These are phyloP conservation scores for Scheffersomyces lignicola DNA, from an alignment of 1,139 yeast species.

Conservation along the genomic window DNA sequence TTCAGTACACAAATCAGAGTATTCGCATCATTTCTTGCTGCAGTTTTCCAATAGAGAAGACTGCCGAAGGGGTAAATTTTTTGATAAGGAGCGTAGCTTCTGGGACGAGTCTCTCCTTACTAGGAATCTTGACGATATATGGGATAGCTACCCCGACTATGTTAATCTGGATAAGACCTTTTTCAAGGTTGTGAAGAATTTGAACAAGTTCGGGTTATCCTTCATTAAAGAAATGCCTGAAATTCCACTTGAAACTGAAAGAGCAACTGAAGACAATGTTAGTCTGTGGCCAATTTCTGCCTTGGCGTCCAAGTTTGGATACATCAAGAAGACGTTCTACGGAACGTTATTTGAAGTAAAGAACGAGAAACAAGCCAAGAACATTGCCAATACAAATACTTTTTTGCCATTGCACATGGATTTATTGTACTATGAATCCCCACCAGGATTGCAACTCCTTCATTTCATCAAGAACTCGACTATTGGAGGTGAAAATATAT, in stretches of 20 bases:
- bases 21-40: constrained; percentile 48
- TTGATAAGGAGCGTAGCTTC: constrained; percentile 33
- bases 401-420: constrained; percentile 82
- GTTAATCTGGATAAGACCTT: constrained; percentile 37
- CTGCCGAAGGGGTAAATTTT: constrained; percentile 32
- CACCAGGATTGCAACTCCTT: constrained; percentile 77
- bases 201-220: constrained; percentile 61
- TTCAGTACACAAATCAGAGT: constrained; percentile 32
- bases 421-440: constrained; percentile 74
- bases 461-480: constrained; percentile 67
- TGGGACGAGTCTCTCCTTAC: constrained; percentile 37
- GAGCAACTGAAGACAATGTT: constrained; percentile 30
- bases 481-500: constrained; percentile 68
- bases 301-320: constrained; percentile 66
- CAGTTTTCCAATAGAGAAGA: constrained; percentile 38
- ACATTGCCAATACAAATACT: constrained; percentile 70
- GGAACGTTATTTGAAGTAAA: constrained; percentile 74
- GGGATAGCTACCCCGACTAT: constrained; percentile 44
- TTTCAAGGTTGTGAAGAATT: constrained; percentile 39
- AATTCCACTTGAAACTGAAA: constrained; percentile 17
- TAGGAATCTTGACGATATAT: constrained; percentile 19
- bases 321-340: constrained; percentile 70
- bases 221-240: constrained; percentile 56
- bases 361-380: constrained; percentile 59
- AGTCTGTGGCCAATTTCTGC: constrained; percentile 41